Base-by-base conservation (phyloP, 331 rosid species). In the Rhamnella rubrinervis region DNA sequence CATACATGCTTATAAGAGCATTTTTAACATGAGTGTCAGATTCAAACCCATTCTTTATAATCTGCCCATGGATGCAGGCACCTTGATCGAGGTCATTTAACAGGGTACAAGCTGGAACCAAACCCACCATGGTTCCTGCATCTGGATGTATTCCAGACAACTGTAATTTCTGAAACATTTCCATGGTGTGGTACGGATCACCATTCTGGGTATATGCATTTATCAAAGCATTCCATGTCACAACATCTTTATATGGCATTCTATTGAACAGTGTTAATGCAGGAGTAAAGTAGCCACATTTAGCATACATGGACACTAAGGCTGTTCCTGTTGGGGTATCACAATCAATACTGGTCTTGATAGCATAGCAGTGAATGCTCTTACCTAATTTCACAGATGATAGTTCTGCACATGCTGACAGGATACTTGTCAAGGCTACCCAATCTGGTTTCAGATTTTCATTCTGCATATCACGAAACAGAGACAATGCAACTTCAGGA, bases 151-250 rank as follows among this genome's bases (percentile, higher is more conserved):
- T 77, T 66, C 77, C 83, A 65, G 77, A 87, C 55, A 46, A 57
- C 65, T 55, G 80, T 71, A 87, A 80, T 31, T 72, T 68, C 62
- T 1, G 31, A 66, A 90, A 83, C 78, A 82, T 67, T 67, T 78
- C 69, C 57, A 83, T 55, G 7, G 87, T 86, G 58, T 60, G 67
- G 67, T 8, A 53, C 1, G 81, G 81, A 35, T 90, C 88, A n/a
- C 87, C 88, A 57, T 71, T 57, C 77, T 85, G 75, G 44, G 78
- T 44, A 64, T 70, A 76, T 40, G 86, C 96, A 55, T 74, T 87
- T 57, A 90, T 85, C 81, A 84, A 65, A 37, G 85, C 75, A 84
- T 90, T 90, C 93, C 96, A 90, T 21, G 87, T 83, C 68, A 87
- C 85, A 66, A 82, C 60, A 75, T 90, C 96, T 82, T 66, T 87